Base-by-base conservation (phyloP, 2,329 filamentous ascomycete genomes). In the Cladosporium sp. region DNA sequence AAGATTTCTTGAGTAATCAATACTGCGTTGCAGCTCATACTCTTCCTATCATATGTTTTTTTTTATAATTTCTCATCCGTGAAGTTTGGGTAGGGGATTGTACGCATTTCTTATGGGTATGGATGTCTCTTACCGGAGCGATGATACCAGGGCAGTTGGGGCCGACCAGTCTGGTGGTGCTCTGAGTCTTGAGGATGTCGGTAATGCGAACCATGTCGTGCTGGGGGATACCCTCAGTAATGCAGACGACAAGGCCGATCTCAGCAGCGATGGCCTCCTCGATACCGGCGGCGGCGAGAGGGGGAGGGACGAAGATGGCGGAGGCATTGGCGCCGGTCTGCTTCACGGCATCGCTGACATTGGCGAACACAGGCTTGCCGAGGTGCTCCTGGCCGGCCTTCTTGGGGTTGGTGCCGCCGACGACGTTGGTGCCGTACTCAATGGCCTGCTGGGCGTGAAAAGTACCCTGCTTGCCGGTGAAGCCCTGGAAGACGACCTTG, bases 151-250 rank as follows among this genome's bases (percentile, higher is more conserved):
- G 93, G 80, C 93, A 99, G 80, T 97, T 99, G 68, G 92, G 92
- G 62, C 92, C 92, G 56, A 97, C 90, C 66, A 99, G 82, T 69
- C 93, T 88, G 61, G 92, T 96, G 83, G 97, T 97, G 80, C 78
- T 85, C 78, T 99, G 93, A 50, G 91, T 89, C 83, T 96, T 97
- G 70, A 99, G 83, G 73, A 97, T 96, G 72, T 90, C 84, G 71
- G 93, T 96, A 73, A 97, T 96, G 77, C 92, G 90, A 65, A 97
- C 90, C 93, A 99, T 99, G 78, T 99, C 91, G 74, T 96, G 90
- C 76, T 96, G 92, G 62, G 91, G 92, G 65, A 96, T 96, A 70
- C 92, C 92, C 80, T 97, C 92, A 55, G 92, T 97, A 68, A 97
- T 97, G 73, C 91, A 96, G 66, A 99, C 93, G 64, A 95, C 88